A percentile compares a stretch with the other conserved stretches of the same genome.
Evolutionary conservation across 116 monocot genomes (phyloP).

Genomic region (Iris pallida): DNA sequence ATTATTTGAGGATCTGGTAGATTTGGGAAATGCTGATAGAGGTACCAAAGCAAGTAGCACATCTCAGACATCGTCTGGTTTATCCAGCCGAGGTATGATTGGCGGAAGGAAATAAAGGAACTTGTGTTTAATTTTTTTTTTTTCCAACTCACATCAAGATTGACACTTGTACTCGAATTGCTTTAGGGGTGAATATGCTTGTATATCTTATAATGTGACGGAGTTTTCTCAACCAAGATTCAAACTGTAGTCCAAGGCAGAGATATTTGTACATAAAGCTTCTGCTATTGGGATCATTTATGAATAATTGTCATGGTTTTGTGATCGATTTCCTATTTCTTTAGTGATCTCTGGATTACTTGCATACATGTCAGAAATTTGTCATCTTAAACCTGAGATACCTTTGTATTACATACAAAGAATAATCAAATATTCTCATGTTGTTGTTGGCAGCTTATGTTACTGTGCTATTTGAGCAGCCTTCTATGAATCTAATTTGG

Average conservation of each 20-base stretch:
- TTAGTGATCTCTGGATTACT: too few species aligned
- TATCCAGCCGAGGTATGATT: conserved; percentile 24
- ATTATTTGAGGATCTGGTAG: conserved; percentile 72
- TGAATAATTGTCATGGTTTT: too few species aligned
- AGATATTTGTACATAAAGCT: conserved; percentile 14
- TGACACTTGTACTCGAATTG: not conserved
- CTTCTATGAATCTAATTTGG: too few species aligned
- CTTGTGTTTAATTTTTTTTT: not conserved
- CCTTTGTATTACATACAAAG: too few species aligned
- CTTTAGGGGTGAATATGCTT: not conserved
- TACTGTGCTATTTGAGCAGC: too few species aligned
- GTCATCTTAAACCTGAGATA: too few species aligned
- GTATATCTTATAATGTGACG: not conserved
- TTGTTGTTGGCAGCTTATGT: too few species aligned
- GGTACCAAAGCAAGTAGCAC: conserved; percentile 33
- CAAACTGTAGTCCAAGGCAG: too few species aligned
- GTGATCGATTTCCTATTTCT: too few species aligned
- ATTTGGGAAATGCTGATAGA: conserved; percentile 53
- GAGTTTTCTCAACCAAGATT: not conserved
- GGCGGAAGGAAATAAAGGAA: conserved; percentile 37
- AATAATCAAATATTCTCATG: too few species aligned
- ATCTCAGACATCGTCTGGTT: conserved; percentile 18
- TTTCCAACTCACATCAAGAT: not conserved
- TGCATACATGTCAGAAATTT: too few species aligned
- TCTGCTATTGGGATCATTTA: not conserved